Conservation (phyloP, 768 basidiomycete species). For the Hygrophorus pudorinus region DNA sequence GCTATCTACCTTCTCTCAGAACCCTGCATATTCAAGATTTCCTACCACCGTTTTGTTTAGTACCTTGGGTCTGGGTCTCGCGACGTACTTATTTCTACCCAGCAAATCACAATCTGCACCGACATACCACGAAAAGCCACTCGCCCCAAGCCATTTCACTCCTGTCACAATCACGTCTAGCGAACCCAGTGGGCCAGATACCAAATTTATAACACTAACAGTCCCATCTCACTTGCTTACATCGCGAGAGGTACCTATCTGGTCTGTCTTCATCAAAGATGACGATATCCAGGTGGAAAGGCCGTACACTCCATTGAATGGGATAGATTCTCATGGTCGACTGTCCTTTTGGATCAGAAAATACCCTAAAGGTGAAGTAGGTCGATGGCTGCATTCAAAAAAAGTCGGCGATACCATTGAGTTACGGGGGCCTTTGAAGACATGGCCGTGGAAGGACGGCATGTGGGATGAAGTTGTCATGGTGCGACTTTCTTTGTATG, state of each 20-base stretch:
- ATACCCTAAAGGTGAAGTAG: slow-evolving; percentile 72
- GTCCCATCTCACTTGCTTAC: slow-evolving; percentile 35
- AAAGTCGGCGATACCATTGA: slow-evolving; percentile 58
- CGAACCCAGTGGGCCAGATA: slow-evolving; percentile 41
- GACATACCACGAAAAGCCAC: slow-evolving; percentile 24
- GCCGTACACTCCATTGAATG: slow-evolving; percentile 73
- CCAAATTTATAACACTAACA: slow-evolving; percentile 55
- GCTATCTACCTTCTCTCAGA: neutral
- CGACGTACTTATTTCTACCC: slow-evolving; percentile 44
- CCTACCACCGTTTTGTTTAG: neutral
- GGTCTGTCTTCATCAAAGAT: slow-evolving; percentile 77
- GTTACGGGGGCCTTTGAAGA: slow-evolving; percentile 64
- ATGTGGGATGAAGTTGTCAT: slow-evolving; percentile 74
- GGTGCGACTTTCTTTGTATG: slow-evolving; percentile 29
- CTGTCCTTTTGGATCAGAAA: slow-evolving; percentile 78
- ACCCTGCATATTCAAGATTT: neutral
- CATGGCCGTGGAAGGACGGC: slow-evolving; percentile 47
- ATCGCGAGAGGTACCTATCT: slow-evolving; percentile 36
- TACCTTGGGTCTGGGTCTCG: slow-evolving; percentile 29
- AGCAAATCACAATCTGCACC: slow-evolving; percentile 37
- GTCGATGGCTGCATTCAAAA: slow-evolving; percentile 73
- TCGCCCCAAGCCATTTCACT: slow-evolving; percentile 47
- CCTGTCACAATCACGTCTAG: slow-evolving; percentile 48
- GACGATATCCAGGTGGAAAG: slow-evolving; percentile 84
- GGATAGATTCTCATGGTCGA: slow-evolving; percentile 53